Evolutionary conservation across 108 stramenopile species (phyloP).

Genomic region (Nannochloropsis salina): DNA sequence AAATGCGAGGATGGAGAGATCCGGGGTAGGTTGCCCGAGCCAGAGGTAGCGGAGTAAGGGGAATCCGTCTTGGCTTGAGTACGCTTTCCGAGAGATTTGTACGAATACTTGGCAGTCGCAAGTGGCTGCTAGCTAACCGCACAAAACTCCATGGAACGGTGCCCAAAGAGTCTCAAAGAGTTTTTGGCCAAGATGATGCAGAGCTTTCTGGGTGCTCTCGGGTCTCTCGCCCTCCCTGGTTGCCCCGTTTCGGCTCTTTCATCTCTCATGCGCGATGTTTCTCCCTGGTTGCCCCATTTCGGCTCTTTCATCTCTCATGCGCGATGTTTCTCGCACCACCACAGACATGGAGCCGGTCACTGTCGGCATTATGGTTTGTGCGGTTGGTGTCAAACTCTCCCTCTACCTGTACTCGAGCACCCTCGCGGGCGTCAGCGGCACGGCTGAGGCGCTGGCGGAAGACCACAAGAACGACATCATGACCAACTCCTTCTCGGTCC

Average conservation of each 20-base stretch:
- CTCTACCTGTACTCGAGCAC: conserved; percentile 60
- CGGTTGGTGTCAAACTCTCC: conserved; percentile 51
- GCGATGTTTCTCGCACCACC: no score
- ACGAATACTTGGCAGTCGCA: no score
- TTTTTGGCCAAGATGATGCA: no score
- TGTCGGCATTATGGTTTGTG: conserved; percentile 21
- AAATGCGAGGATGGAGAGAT: no score
- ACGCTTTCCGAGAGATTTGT: no score
- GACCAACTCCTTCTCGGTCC: conserved; percentile 70
- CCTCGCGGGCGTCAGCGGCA: conserved; percentile 34
- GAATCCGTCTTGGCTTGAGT: no score
- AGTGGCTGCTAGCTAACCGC: no score
- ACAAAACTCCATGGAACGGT: no score
- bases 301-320: not conserved
- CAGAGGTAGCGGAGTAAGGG: no score
- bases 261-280: not conserved
- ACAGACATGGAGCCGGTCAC: conserved; percentile 40
- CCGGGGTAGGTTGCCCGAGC: no score
- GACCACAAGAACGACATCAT: conserved; percentile 92
- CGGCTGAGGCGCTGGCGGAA: conserved; percentile 56
- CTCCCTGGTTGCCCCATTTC: not conserved
- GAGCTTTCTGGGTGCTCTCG: no score
- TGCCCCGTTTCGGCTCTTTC: not conserved
- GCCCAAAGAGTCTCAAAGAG: no score
- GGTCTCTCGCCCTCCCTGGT: not conserved